Conservation (phyloP, 2,329 filamentous ascomycete species). For the Elsinoe fawcettii region DNA sequence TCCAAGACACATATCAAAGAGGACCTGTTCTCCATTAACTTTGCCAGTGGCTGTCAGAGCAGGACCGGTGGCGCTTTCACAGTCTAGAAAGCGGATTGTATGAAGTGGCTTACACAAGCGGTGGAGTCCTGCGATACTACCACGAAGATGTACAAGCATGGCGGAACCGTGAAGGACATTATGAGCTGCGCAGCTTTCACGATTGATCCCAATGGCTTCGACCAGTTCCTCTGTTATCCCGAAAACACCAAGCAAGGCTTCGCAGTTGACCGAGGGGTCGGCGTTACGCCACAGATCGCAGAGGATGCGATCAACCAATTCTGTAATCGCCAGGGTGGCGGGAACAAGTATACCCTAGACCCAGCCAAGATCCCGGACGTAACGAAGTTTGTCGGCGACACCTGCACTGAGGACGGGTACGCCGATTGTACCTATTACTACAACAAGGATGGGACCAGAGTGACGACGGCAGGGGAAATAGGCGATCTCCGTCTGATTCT, state of each 20-base stretch:
- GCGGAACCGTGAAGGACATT: not conserved
- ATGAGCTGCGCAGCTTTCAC: not conserved
- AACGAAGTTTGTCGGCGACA: not conserved
- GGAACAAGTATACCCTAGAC: not conserved
- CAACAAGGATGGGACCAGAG: not conserved
- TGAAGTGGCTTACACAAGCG: not conserved
- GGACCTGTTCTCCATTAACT: not conserved
- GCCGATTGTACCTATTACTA: not conserved
- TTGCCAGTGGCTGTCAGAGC: not conserved
- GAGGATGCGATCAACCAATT: not conserved
- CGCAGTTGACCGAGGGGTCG: not conserved
- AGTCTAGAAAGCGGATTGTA: not conserved
- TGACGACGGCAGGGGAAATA: not conserved
- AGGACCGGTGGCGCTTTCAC: not conserved
- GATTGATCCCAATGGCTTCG: not conserved
- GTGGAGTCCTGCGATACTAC: not conserved
- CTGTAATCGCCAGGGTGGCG: not conserved
- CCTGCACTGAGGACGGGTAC: not conserved
- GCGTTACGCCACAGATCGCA: not conserved
- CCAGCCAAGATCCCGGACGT: not conserved
- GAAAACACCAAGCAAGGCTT: not conserved
- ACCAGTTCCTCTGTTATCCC: not conserved
- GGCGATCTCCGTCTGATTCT: not conserved
- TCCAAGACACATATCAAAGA: not conserved
- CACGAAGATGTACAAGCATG: not conserved